Conservation (phyloP, 2,329 filamentous ascomycete genomes). For the Stachybotrys elegans region DNA sequence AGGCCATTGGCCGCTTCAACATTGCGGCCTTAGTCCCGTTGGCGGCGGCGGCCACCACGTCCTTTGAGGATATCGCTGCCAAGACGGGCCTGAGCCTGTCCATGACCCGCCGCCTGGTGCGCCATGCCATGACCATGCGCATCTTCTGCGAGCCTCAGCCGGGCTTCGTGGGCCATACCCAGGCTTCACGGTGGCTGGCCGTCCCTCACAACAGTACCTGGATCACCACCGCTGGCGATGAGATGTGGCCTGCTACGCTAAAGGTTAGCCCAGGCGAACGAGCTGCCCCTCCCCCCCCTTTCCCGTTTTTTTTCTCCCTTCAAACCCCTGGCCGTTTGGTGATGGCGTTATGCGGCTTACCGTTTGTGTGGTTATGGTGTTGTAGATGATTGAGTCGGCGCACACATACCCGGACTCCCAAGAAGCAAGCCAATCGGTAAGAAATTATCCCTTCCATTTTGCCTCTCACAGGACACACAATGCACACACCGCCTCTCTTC, state of each 20-base stretch:
- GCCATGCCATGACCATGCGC: neutral
- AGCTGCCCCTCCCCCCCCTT: no score
- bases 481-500: no score
- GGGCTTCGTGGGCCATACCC: neutral
- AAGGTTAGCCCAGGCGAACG: no score
- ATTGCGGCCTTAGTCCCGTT: neutral
- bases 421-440: neutral
- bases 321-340: no score
- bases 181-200: neutral
- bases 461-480: no score
- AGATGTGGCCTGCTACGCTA: neutral
- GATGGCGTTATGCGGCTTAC: no score
- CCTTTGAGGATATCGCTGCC: neutral
- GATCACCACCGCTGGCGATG: neutral
- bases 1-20: neutral
- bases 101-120: neutral
- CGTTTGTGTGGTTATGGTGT: no score
- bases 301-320: no score
- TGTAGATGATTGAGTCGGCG: neutral
- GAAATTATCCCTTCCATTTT: neutral
- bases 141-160: constrained; percentile 1
- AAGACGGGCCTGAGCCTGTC: neutral
- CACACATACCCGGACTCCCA: neutral
- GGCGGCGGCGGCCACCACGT: neutral
- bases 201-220: neutral